phyloP scores from a whole-genome alignment of 495 filamentous ascomycete species.

The Sordaria brevicollis region DNA sequence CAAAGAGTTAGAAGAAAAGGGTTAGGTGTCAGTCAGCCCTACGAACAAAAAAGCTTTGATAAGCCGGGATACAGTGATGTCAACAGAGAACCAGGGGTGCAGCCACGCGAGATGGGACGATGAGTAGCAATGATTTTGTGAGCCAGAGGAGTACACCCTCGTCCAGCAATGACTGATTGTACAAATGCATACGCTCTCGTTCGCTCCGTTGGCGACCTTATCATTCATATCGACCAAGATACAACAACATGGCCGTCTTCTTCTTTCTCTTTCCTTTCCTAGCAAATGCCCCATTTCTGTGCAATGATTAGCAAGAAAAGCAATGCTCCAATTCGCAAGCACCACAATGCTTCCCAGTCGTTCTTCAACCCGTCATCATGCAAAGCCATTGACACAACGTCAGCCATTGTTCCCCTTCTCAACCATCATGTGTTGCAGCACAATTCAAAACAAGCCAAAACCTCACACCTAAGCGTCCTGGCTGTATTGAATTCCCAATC shows the following conservation, averaged over 20 bases:
- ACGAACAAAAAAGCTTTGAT: background rate
- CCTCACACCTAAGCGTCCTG: conserved; percentile 14
- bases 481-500: conserved; percentile 51
- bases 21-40: background rate
- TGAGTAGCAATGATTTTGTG: background rate
- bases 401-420: background rate
- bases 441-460: background rate
- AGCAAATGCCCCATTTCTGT: background rate
- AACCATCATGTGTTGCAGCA: background rate
- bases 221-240: background rate
- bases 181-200: background rate
- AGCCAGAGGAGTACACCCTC: background rate
- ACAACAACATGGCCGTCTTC: background rate
- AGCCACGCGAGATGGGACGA: background rate
- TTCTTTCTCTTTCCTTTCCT: background rate
- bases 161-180: background rate
- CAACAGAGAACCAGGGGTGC: background rate
- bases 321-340: too few relatives aligned
- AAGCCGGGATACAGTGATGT: background rate
- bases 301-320: too few relatives aligned
- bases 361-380: background rate
- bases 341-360: background rate
- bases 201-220: background rate
- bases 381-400: background rate
- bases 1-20: background rate